These are phyloP conservation scores for Amphibolis antarctica DNA, from an alignment of 106 monocot genomes.

Conservation along the genomic window DNA sequence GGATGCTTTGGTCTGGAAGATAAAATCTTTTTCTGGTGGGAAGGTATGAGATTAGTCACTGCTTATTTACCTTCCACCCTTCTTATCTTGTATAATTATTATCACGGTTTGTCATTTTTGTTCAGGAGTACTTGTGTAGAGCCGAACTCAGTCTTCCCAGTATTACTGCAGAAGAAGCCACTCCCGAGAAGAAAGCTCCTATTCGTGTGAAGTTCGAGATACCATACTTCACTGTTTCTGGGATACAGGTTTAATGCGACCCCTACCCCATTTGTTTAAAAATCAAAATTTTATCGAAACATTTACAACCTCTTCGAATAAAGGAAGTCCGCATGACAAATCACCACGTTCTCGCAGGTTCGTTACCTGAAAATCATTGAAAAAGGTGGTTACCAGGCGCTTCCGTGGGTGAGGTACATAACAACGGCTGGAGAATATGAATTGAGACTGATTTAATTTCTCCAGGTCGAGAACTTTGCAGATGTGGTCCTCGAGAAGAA, in stretches of 20 bases:
- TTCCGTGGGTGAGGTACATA: slow-evolving; percentile 97
- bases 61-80: not conserved
- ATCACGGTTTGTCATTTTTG: not conserved
- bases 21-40: slow-evolving; percentile 93
- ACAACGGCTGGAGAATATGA: slow-evolving; percentile 97
- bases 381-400: slow-evolving; percentile 92
- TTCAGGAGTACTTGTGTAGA: slow-evolving; percentile 87
- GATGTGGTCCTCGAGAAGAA: not conserved
- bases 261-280: not conserved
- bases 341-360: slow-evolving; percentile 30
- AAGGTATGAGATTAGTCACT: slow-evolving; percentile 36
- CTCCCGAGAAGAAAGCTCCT: slow-evolving; percentile 85
- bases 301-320: not conserved
- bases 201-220: slow-evolving; percentile 98
- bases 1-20: slow-evolving; percentile 96
- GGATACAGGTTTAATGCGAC: slow-evolving; percentile 62
- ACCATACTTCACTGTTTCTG: slow-evolving; percentile 91
- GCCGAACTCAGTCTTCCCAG: slow-evolving; percentile 96
- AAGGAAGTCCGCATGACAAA: too few species aligned
- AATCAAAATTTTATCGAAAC: not conserved
- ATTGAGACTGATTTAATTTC: slow-evolving; percentile 55
- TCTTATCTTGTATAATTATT: too few species aligned
- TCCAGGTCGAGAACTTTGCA: not conserved
- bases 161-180: slow-evolving; percentile 67
- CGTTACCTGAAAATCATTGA: slow-evolving; percentile 91